phyloP scores from a whole-genome alignment of 371 early-diverging fungal species.

The Parasitella parasitica region DNA sequence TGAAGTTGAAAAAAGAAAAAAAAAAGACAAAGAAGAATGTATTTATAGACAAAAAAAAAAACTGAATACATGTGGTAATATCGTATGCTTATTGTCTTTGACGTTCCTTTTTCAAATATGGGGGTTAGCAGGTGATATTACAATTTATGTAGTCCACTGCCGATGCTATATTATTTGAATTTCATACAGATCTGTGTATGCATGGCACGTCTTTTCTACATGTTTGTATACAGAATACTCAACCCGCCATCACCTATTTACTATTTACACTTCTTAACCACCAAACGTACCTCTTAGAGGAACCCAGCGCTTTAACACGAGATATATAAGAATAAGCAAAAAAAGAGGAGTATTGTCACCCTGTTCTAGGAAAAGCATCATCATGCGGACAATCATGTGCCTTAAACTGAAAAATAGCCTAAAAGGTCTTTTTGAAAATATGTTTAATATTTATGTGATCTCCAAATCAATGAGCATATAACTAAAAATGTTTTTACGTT shows the following conservation, averaged over 20 bases:
- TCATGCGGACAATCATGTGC: slow-evolving; percentile 11
- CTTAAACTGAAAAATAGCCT: not conserved
- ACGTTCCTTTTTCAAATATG: not conserved
- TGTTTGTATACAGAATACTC: not conserved
- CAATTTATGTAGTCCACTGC: not conserved
- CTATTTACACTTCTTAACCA: no score
- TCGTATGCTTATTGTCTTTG: not conserved
- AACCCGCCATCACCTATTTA: no score
- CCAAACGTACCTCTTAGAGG: no score
- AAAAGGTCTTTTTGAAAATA: not conserved
- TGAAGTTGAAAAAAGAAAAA: not conserved
- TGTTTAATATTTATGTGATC: not conserved
- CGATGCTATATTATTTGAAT: not conserved
- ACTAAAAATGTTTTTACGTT: no score
- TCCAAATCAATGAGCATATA: not conserved
- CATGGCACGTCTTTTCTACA: no score
- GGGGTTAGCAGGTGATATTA: slow-evolving; percentile 3
- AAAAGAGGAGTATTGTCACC: not conserved
- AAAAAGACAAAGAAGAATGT: slow-evolving; percentile 1
- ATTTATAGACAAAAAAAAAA: not conserved
- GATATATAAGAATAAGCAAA: no score
- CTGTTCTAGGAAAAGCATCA: not conserved
- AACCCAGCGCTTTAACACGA: no score
- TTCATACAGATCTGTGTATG: not conserved
- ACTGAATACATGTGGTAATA: not conserved